Conservation (phyloP, 1,284 basidiomycete species). For the Rhodotorula sp. region DNA sequence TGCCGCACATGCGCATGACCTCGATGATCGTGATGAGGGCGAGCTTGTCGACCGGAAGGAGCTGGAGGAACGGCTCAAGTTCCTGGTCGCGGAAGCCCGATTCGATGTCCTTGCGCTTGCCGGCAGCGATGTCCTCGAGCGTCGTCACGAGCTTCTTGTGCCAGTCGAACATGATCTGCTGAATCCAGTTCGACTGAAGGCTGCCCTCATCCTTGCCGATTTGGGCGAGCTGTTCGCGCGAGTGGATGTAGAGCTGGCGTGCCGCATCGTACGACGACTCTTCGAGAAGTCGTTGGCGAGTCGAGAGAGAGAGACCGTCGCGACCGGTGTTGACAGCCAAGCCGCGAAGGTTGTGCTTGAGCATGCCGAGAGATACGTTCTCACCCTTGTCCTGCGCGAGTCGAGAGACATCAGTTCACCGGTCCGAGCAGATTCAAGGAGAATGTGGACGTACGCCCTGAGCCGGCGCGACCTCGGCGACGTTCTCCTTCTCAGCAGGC, state of each 20-base stretch:
- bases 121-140: constrained; percentile 47
- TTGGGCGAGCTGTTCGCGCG: constrained; percentile 61
- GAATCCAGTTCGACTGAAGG: constrained; percentile 61
- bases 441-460: neutral
- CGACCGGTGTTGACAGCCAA: constrained; percentile 5
- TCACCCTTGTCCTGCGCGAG: constrained; percentile 14
- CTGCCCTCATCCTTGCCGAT: constrained; percentile 58
- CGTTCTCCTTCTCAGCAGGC: neutral
- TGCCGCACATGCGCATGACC: constrained; percentile 76
- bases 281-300: constrained; percentile 78
- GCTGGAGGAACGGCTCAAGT: constrained; percentile 63
- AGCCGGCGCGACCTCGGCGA: constrained; percentile 13
- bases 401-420: neutral
- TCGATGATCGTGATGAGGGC: constrained; percentile 89
- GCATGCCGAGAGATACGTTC: constrained; percentile 35
- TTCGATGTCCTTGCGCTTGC: constrained; percentile 26
- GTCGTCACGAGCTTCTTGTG: constrained; percentile 62
- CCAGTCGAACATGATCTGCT: constrained; percentile 86
- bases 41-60: constrained; percentile 73
- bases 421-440: neutral
- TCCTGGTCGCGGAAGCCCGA: constrained; percentile 38
- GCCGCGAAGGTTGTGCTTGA: constrained; percentile 38
- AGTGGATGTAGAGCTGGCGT: constrained; percentile 65
- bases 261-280: constrained; percentile 81
- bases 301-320: constrained; percentile 47